Evolutionary conservation across 208 protist species (phyloP).

Genomic region (Leishmania amazonensis): DNA sequence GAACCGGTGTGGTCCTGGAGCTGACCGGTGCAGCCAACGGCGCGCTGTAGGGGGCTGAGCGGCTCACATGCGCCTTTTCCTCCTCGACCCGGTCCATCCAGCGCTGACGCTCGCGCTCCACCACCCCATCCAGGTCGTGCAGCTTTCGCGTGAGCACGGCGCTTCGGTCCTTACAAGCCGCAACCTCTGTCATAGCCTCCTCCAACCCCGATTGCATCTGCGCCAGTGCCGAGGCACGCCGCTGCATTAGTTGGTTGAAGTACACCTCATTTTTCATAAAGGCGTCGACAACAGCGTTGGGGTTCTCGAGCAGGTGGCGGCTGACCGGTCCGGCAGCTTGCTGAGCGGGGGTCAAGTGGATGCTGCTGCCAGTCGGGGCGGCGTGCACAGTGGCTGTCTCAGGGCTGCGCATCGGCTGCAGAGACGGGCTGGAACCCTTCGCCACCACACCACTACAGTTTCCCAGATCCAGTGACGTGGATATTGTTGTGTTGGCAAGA

Average conservation of each 20-base stretch:
- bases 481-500: constrained; percentile 3
- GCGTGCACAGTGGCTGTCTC: neutral
- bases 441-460: constrained; percentile 1
- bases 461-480: constrained; percentile 15
- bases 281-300: constrained; percentile 60
- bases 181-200: constrained; percentile 62
- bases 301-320: constrained; percentile 49
- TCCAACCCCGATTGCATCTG: constrained; percentile 63
- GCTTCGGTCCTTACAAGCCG: constrained; percentile 72
- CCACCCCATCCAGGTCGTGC: constrained; percentile 61
- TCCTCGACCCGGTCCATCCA: constrained; percentile 73
- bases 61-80: constrained; percentile 63
- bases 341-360: constrained; percentile 27
- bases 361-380: neutral
- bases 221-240: constrained; percentile 59
- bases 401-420: constrained; percentile 12
- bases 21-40: constrained; percentile 13
- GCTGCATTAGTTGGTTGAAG: constrained; percentile 80
- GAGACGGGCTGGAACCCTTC: constrained; percentile 12
- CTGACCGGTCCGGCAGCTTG: constrained; percentile 24
- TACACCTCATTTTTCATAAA: constrained; percentile 89
- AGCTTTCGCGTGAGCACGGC: constrained; percentile 58
- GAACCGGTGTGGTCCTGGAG: constrained; percentile 26
- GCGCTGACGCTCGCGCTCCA: constrained; percentile 64
- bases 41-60: constrained; percentile 25